Base-by-base conservation (phyloP, 2,329 filamentous ascomycete species). In the Blastomyces emzantsi region DNA sequence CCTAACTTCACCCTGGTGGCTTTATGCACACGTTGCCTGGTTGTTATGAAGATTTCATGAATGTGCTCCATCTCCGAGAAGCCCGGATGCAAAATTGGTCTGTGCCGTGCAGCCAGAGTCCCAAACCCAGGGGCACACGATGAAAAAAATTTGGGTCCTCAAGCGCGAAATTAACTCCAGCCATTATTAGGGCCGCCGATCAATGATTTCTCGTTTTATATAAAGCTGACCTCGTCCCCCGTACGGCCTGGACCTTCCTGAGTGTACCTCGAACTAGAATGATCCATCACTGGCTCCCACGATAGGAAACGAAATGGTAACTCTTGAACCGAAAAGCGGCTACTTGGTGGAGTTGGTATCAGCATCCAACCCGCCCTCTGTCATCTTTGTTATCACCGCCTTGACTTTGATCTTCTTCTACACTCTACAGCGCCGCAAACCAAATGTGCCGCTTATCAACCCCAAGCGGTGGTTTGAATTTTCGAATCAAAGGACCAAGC, bases 391-490 rank as follows among this genome's bases (percentile, higher is more conserved):
- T 22, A 33, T 61, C 19, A 54, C 60, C 19, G 60, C 49, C 30
- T 33, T 61, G 30, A 61, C 49, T 28, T 33, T 61, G 15, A 13
- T 28, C 22, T 28, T 39, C 19, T 41, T 61, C 60, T 61, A 61
- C 15, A 54, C 7, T 36, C 47, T 61, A 17, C 60, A 61, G 19
- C 60, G 60, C 13, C 60, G 28, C 9, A 61, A 61, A 22, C 19
- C 60, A 8, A 43, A 41, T 28, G 33, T 51, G 33, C 33, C 45
- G 15, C 47, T 54, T 22, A 47, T 61, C 47, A 61, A 52, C 36
- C 60, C 47, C 7, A 61, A 41, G n/a, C 51, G 33, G 60, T 17
- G 28, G 47, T 61, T 61, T 41, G 60, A 61, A 54, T 25, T 61
- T 30, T 61, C 60, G 17, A 9, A 52, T 45, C 6, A 25, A 9